Percentiles rank a stretch among this genome's conserved stretches.
phyloP scores from a whole-genome alignment of 805 yeast species.

The Candida odintsovae region DNA sequence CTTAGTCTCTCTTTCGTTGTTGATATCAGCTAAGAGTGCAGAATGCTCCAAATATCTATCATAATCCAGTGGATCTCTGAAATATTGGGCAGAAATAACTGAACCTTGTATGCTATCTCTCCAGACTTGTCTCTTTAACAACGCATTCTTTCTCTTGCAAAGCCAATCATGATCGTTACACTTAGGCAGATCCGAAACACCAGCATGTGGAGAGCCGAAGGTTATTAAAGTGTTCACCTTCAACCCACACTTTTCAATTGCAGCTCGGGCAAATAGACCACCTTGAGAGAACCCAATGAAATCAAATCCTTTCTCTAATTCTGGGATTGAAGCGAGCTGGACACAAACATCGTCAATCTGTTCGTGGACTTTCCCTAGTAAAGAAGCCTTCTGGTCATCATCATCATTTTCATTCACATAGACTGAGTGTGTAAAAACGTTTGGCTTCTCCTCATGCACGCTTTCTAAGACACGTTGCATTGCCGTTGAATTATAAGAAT shows the following conservation, averaged over 20 bases:
- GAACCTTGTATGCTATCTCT: constrained; percentile 45
- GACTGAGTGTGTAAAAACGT: constrained; percentile 46
- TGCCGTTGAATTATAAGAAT: constrained; percentile 56
- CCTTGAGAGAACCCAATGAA: constrained; percentile 83
- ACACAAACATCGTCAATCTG: constrained; percentile 53
- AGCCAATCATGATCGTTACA: constrained; percentile 53
- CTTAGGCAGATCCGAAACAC: constrained; percentile 61
- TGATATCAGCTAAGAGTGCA: constrained; percentile 54
- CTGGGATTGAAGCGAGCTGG: constrained; percentile 40
- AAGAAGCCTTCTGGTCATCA: constrained; percentile 47
- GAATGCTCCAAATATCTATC: constrained; percentile 52
- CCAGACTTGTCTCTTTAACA: constrained; percentile 60
- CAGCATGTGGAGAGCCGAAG: constrained; percentile 80
- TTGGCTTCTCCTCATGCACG: constrained; percentile 43
- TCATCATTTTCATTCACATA: constrained; percentile 42
- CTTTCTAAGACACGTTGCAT: constrained; percentile 41
- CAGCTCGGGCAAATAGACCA: constrained; percentile 69
- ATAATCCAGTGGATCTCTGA: constrained; percentile 52
- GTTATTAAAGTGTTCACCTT: constrained; percentile 52
- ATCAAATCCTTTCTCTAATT: constrained; percentile 52
- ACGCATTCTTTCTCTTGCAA: constrained; percentile 47
- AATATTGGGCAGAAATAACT: constrained; percentile 71
- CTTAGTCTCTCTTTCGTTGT: constrained; percentile 45
- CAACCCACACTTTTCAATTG: constrained; percentile 50
- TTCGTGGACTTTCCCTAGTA: constrained; percentile 53